Conservation (phyloP, 148 eudicot genomes). For the Rhododendron kiyosumense region DNA sequence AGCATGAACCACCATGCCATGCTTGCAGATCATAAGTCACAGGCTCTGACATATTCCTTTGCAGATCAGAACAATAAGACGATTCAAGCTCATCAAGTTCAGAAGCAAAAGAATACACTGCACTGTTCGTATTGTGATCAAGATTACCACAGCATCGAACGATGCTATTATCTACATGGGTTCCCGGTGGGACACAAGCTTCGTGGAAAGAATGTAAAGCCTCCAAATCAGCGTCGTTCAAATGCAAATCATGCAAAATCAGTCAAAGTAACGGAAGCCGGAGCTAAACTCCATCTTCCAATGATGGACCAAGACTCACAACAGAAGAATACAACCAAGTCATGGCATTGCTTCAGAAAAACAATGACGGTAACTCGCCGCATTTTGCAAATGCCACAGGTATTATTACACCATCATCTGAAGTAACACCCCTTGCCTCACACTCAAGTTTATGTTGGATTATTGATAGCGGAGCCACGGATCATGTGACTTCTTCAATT, state of each 20-base stretch:
- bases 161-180: not conserved
- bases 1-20: not conserved
- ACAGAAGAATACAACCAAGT: not conserved
- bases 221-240: not conserved
- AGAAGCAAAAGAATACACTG: not conserved
- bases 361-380: not conserved
- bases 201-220: not conserved
- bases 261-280: not conserved
- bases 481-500: not conserved
- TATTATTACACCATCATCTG: not conserved
- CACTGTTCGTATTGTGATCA: not conserved
- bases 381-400: constrained; percentile 3
- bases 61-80: not conserved
- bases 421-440: not conserved
- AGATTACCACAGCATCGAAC: not conserved
- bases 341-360: not conserved
- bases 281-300: not conserved
- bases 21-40: not conserved
- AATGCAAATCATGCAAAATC: not conserved
- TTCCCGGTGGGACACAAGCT: not conserved
- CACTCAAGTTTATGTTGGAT: not conserved
- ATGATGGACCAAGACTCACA: not conserved
- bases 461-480: constrained; percentile 2
- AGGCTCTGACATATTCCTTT: not conserved
- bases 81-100: not conserved